Evolutionary conservation across 2,329 filamentous ascomycete genomes (phyloP).

Genomic region (Albifimbria verrucaria): DNA sequence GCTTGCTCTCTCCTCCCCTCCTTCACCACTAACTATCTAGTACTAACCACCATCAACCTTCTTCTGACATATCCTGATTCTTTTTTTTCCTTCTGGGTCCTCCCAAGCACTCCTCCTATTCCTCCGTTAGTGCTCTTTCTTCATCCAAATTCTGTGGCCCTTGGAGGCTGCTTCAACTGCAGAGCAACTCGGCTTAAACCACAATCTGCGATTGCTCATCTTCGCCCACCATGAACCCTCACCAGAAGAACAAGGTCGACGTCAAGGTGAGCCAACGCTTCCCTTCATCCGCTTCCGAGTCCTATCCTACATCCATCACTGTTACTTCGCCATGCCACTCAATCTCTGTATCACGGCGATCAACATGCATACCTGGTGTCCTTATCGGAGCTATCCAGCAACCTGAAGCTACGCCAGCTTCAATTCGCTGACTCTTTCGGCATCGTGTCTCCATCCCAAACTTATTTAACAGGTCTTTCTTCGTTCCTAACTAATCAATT

Average conservation of each 20-base stretch:
- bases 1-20: background rate
- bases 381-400: no score
- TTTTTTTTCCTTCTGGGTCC: background rate
- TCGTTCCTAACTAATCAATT: constrained; percentile 15
- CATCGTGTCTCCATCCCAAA: constrained; percentile 1
- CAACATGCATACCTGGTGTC: no score
- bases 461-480: constrained; percentile 4
- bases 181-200: background rate
- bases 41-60: background rate
- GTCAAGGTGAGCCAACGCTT: constrained; percentile 67
- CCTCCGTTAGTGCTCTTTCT: background rate
- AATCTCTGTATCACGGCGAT: no score
- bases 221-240: constrained; percentile 73
- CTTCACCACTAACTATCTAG: background rate
- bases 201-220: background rate
- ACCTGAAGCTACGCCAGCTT: no score
- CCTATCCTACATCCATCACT: no score
- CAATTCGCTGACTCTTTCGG: background rate
- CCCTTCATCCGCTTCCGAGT: constrained; percentile 11
- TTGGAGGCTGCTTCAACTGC: background rate
- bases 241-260: constrained; percentile 98
- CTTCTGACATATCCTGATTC: background rate
- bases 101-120: background rate
- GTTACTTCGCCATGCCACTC: no score
- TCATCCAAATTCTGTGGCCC: background rate